These are phyloP conservation scores for Linaria vulgaris DNA, from an alignment of 257 asterid species.

Conservation along the genomic window DNA sequence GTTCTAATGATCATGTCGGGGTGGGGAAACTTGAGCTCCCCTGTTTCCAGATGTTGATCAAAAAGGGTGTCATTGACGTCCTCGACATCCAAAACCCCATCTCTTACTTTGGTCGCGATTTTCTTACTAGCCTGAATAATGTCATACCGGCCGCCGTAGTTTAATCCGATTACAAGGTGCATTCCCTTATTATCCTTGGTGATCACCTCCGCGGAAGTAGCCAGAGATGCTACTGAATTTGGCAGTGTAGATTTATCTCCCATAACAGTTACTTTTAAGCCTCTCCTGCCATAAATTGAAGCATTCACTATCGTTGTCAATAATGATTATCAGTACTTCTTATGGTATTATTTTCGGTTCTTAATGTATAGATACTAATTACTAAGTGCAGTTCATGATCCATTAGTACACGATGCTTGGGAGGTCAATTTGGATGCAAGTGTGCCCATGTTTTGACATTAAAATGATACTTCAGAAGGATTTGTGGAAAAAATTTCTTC, in stretches of 20 bases:
- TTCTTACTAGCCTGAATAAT: constrained; percentile 24
- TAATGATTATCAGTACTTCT: too few species aligned
- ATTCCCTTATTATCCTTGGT: neutral
- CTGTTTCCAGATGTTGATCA: constrained; percentile 27
- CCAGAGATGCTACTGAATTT: neutral
- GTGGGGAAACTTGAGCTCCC: constrained; percentile 13
- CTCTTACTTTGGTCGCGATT: constrained; percentile 25
- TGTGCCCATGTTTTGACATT: too few species aligned
- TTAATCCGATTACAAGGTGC: constrained; percentile 21
- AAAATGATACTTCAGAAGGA: too few species aligned
- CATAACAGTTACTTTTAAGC: neutral
- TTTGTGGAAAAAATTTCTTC: too few species aligned
- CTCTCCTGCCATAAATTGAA: too few species aligned
- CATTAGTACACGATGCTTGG: too few species aligned
- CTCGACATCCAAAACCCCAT: constrained; percentile 7
- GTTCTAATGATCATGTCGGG: constrained; percentile 38
- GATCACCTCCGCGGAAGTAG: neutral
- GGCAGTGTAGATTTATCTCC: constrained; percentile 1
- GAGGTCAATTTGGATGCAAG: too few species aligned
- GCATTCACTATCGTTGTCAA: too few species aligned
- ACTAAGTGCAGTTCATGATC: too few species aligned
- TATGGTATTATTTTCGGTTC: too few species aligned
- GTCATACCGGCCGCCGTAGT: constrained; percentile 29
- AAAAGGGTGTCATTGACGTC: constrained; percentile 16
- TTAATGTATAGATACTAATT: too few species aligned